Conservation (phyloP, 2,329 filamentous ascomycete genomes). For the Dactylonectria estremocensis region DNA sequence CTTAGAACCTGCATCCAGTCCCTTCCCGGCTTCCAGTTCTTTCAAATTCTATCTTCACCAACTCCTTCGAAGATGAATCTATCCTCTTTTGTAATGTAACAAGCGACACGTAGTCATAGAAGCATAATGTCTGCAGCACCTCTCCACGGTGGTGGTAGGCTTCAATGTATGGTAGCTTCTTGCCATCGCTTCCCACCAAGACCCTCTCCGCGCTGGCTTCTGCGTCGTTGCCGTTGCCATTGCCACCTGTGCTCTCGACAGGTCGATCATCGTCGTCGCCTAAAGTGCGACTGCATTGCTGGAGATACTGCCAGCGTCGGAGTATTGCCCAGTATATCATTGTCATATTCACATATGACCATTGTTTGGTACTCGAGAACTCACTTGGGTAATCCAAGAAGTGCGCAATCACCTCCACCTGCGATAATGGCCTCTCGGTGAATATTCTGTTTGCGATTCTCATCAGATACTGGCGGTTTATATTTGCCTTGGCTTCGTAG, state of each 20-base stretch:
- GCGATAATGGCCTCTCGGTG: too few relatives aligned
- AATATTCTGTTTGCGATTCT: too few relatives aligned
- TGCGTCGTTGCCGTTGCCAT: neutral
- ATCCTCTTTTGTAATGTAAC: neutral
- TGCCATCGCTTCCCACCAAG: constrained; percentile 1
- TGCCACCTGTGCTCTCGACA: neutral
- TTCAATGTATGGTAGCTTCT: constrained; percentile 15
- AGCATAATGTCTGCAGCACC: neutral
- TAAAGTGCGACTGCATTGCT: neutral
- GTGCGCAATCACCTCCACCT: too few relatives aligned
- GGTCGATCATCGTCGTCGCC: neutral
- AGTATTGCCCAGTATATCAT: constrained; percentile 18
- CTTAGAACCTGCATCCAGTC: constrained; percentile 16
- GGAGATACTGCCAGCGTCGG: constrained; percentile 3
- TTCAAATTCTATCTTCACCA: constrained; percentile 19
- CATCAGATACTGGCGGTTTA: too few relatives aligned
- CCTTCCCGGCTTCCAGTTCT: constrained; percentile 5
- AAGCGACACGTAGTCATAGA: neutral
- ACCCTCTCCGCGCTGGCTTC: neutral
- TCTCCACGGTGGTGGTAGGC: constrained; percentile 14
- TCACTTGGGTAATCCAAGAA: too few relatives aligned
- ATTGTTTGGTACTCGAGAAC: constrained; percentile 16
- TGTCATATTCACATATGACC: constrained; percentile 23
- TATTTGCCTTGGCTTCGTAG: too few relatives aligned
- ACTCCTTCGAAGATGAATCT: neutral